Conservation (phyloP, 208 protist genomes). For the Leishmania amazonensis region DNA sequence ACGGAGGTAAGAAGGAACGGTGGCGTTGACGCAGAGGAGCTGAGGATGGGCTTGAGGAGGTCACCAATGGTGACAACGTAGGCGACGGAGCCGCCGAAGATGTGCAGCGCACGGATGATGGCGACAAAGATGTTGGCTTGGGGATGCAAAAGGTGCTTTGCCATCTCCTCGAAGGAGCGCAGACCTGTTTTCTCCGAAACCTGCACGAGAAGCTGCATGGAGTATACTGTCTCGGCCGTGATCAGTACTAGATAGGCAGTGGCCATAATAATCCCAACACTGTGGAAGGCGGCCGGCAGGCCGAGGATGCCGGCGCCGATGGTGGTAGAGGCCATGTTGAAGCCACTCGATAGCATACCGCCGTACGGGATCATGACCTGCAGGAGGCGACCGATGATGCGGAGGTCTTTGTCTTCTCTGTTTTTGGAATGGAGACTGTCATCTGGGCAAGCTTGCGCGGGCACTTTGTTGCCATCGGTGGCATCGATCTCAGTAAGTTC, state of each 20-base stretch:
- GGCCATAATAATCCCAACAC: slow-evolving; percentile 38
- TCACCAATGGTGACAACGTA: slow-evolving; percentile 60
- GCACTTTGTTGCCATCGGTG: not conserved
- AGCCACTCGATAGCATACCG: slow-evolving; percentile 38
- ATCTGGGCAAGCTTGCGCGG: not conserved
- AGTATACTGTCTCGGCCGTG: slow-evolving; percentile 40
- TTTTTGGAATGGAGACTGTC: too few species aligned
- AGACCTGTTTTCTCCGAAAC: slow-evolving; percentile 31
- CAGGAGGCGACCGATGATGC: slow-evolving; percentile 13
- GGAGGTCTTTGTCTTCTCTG: not conserved
- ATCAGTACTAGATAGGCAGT: slow-evolving; percentile 37
- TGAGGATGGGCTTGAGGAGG: slow-evolving; percentile 40
- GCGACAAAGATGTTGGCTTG: slow-evolving; percentile 31
- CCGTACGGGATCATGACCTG: slow-evolving; percentile 42
- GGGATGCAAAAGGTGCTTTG: slow-evolving; percentile 33
- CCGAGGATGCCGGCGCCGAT: slow-evolving; percentile 43
- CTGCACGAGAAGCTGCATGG: slow-evolving; percentile 44
- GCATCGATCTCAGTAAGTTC: not conserved
- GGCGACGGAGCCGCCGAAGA: slow-evolving; percentile 43
- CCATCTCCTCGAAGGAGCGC: slow-evolving; percentile 41
- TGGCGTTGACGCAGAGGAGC: slow-evolving; percentile 10
- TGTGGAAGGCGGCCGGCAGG: slow-evolving; percentile 42
- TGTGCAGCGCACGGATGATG: slow-evolving; percentile 33
- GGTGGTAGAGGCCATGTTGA: slow-evolving; percentile 47
- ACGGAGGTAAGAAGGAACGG: slow-evolving; percentile 17